phyloP scores from a whole-genome alignment of 2,329 filamentous ascomycete genomes.

The Didymella arachidicola region DNA sequence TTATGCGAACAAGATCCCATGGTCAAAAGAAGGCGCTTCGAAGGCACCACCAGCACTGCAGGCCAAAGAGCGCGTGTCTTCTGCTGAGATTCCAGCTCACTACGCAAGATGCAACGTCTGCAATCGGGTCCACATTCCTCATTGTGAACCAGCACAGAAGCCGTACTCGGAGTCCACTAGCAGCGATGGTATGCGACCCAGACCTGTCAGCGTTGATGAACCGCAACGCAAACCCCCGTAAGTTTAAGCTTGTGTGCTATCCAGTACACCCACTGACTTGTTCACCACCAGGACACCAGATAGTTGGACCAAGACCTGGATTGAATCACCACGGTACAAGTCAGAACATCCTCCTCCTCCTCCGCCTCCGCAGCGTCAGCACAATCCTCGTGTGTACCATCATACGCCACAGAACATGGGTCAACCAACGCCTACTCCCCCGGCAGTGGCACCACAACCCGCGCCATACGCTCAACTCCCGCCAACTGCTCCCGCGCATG shows the following conservation, averaged over 20 bases:
- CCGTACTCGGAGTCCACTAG: slow-evolving; percentile 39
- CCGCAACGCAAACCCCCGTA: slow-evolving; percentile 47
- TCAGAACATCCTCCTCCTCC: slow-evolving; percentile 19
- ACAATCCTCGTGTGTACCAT: slow-evolving; percentile 42
- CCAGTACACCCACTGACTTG: slow-evolving; percentile 6
- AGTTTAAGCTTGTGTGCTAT: not conserved
- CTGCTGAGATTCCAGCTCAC: slow-evolving; percentile 27
- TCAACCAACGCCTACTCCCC: slow-evolving; percentile 28
- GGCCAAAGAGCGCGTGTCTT: slow-evolving; percentile 71
- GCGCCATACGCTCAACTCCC: slow-evolving; percentile 11
- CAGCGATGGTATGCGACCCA: slow-evolving; percentile 55
- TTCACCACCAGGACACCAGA: slow-evolving; percentile 4
- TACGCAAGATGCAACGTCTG: slow-evolving; percentile 32
- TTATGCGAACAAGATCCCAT: slow-evolving; percentile 80
- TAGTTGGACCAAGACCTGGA: slow-evolving; percentile 14
- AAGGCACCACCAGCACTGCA: slow-evolving; percentile 70
- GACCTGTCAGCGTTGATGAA: slow-evolving; percentile 56
- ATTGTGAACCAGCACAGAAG: slow-evolving; percentile 34
- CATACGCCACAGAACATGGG: slow-evolving; percentile 39
- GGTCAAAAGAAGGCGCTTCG: slow-evolving; percentile 77
- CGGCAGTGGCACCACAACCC: slow-evolving; percentile 26
- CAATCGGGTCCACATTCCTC: slow-evolving; percentile 39
- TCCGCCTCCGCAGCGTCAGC: slow-evolving; percentile 36
- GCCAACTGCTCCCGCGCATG: slow-evolving; percentile 54
- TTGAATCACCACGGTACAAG: slow-evolving; percentile 14